A percentile compares a stretch with the other conserved stretches of the same genome.
Evolutionary conservation across 2,329 filamentous ascomycete species (phyloP).

Genomic region (Colletotrichum eleusines): DNA sequence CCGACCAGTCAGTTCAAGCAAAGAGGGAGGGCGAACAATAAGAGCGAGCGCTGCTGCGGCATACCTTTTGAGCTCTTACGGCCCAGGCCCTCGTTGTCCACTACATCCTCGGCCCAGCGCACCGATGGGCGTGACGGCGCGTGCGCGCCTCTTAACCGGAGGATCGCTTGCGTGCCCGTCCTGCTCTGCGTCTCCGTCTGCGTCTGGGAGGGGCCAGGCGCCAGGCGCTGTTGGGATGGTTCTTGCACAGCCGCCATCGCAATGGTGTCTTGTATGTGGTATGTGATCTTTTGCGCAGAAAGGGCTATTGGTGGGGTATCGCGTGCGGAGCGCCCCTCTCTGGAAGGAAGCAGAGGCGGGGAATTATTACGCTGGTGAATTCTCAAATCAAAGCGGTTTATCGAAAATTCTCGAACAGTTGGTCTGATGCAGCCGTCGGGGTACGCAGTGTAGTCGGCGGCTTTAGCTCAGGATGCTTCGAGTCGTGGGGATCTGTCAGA

Average conservation of each 20-base stretch:
- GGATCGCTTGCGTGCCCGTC: constrained; percentile 53
- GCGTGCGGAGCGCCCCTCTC: background rate
- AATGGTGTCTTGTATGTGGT: constrained; percentile 49
- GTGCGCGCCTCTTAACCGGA: constrained; percentile 66
- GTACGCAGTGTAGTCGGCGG: background rate
- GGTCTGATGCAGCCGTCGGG: background rate
- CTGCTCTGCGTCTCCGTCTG: constrained; percentile 49
- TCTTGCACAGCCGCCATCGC: constrained; percentile 46
- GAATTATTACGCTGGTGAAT: constrained; percentile 3
- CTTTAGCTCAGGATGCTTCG: constrained; percentile 1
- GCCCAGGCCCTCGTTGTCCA: constrained; percentile 95
- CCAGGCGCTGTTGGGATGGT: constrained; percentile 45
- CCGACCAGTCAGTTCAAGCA: background rate
- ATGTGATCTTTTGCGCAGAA: constrained; percentile 8
- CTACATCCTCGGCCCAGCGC: constrained; percentile 91
- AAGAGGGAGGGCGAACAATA: background rate
- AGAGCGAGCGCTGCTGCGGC: constrained; percentile 35
- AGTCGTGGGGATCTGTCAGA: constrained; percentile 23
- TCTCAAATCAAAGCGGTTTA: background rate
- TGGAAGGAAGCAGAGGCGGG: background rate
- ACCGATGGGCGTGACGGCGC: constrained; percentile 71
- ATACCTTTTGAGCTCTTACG: constrained; percentile 94
- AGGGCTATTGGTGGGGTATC: constrained; percentile 24
- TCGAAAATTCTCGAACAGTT: constrained; percentile 30
- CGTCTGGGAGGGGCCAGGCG: constrained; percentile 51